Evolutionary conservation across 78 protist species (phyloP), one percentile per base, ranked within the genome.

Genomic region (Dictyostelium intermedium): DNA sequence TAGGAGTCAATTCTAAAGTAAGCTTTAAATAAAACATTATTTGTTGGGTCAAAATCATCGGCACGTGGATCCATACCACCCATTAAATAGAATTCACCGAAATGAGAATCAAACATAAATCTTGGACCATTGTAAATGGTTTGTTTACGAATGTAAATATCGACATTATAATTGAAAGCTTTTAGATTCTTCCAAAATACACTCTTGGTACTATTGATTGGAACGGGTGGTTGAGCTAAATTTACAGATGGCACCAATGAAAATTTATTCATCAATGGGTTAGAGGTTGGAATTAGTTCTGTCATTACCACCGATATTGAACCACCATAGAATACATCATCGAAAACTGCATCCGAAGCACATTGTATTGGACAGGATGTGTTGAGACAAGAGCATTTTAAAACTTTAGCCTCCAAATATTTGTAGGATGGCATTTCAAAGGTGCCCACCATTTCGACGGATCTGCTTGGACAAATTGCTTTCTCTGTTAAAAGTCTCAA

Each of bases 101-200:
- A 61, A 14, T 80, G 60, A 3, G 69, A 80, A 37, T 89, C 93
- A 66, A 89, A 89, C 20, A 89, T 76, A 20, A 30, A 89, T 47
- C 93, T 34, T 45, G 93, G 93, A 4, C 81, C 93, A 69, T 80
- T 89, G 73, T 7, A 89, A 27, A 89, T 89, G 5, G 93, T 89
- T 56, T 78, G 74, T 23, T 39, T 43, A 9, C 83, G 14, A 16
- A 89, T 30, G 7, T 23, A 74, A 32, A 80, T 45, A 70, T 89
- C 93, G 3, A 89, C 93, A 16, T 80, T 78, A 1, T 63, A 32
- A 9, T 20, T 25, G 8, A 56, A 69, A 1, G 74, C 11, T 13
- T 16, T 27, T 7, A 63, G 13, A 34, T 20, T 80, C 43, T 89
- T 74, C 84, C 80, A 89, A 34, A 66, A 76, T 56, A 89, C 35